Evolutionary conservation across 2,329 filamentous ascomycete species (phyloP).

Genomic region (Colletotrichum costaricense): DNA sequence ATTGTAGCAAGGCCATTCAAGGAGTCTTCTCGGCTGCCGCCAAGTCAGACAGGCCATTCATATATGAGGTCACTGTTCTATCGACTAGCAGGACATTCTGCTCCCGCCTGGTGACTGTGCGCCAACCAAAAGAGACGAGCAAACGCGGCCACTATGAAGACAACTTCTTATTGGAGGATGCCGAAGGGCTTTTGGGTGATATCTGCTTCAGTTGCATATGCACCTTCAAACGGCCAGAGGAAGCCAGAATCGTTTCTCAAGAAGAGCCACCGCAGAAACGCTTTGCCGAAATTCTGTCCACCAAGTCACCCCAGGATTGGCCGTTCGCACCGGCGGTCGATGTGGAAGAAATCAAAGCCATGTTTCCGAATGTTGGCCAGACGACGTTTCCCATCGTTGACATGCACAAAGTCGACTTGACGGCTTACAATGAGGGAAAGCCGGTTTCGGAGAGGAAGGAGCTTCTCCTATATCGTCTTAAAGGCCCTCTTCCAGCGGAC

Average conservation of each 20-base stretch:
- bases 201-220: constrained; percentile 63
- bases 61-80: constrained; percentile 61
- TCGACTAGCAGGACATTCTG: constrained; percentile 59
- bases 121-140: constrained; percentile 40
- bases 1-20: constrained; percentile 59
- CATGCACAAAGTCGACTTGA: constrained; percentile 67
- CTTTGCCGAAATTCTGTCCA: constrained; percentile 53
- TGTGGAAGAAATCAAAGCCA: constrained; percentile 51
- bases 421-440: constrained; percentile 53
- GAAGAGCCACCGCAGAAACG: constrained; percentile 54
- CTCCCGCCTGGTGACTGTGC: constrained; percentile 60
- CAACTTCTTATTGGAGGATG: constrained; percentile 46
- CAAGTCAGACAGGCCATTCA: constrained; percentile 60
- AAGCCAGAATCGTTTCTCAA: constrained; percentile 51
- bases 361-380: constrained; percentile 49
- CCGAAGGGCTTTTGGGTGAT: constrained; percentile 49
- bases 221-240: constrained; percentile 60
- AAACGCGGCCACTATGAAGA: constrained; percentile 5
- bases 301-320: constrained; percentile 54
- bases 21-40: constrained; percentile 65
- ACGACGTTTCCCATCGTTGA: constrained; percentile 62
- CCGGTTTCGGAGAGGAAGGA: constrained; percentile 58
- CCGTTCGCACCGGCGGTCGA: constrained; percentile 58
- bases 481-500: constrained; percentile 53
- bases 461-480: constrained; percentile 61